Evolutionary conservation across 306 rosid genomes (phyloP), one percentile per base, ranked within the genome.

Genomic region (Malus orientalis): DNA sequence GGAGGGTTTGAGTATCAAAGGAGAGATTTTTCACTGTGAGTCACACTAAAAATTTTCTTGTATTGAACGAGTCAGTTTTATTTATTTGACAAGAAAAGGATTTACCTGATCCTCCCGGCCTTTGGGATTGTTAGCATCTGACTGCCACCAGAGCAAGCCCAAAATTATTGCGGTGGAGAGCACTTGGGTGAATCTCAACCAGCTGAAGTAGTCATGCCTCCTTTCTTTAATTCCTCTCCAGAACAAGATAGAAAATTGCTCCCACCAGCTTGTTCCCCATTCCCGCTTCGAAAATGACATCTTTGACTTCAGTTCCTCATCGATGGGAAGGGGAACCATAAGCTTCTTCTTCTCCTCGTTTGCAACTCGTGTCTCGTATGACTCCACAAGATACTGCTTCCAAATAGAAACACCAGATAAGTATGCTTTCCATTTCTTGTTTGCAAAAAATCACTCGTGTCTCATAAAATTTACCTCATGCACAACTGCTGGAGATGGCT

Each of bases 91-190:
- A 55, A 44, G 59, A 62, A 58, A 75, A 74, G 49, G 73, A 49
- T 60, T 76, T 82, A 91, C 99, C 97, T 96, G 99, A 86, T 96
- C 99, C 78, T 89, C 93, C 44, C 89, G 89, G 79, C 86, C 94
- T 81, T 83, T 85, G 44, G 85, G 89, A 74, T 63, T 87, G 4
- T 69, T 74, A 67, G 84, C 63, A 84, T 91, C 99, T 15, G 97
- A 96, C 74, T 81, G 97, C 98, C 97, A 96, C 99, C 99, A 96
- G 2, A 96, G 97, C 74, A 96, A 87, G 53, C 99, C 99, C 84
- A 96, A 83, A 81, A 96, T 92, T 73, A 91, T n/a, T 70, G 99
- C 97, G 12, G 99, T 96, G 69, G 97, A 87, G 33, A 96, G 85
- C 76, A 96, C 99, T 87, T 96, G 99, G 44, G 98, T 96, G 87